Conservation (phyloP, 2,329 filamentous ascomycete genomes). For the Diaporthe citrichinensis region DNA sequence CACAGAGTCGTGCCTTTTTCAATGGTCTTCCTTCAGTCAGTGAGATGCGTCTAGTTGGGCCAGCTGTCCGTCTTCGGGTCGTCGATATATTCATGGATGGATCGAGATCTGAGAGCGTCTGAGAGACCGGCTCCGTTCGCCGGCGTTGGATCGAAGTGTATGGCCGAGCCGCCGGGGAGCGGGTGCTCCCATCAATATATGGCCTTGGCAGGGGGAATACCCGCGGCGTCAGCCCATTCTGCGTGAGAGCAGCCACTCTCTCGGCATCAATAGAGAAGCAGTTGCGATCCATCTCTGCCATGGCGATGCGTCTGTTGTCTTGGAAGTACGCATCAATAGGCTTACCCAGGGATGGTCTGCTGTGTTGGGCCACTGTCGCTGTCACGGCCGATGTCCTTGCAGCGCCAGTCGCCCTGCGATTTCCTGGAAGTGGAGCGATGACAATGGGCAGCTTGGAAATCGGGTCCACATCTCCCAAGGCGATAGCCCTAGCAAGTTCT, state of each 20-base stretch:
- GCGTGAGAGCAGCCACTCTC: constrained; percentile 62
- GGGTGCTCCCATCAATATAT: constrained; percentile 60
- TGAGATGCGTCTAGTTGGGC: constrained; percentile 44
- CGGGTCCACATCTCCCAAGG: constrained; percentile 86
- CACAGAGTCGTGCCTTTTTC: constrained; percentile 71
- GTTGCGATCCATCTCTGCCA: constrained; percentile 75
- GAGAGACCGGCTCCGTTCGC: constrained; percentile 66
- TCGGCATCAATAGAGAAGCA: constrained; percentile 69
- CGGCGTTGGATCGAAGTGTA: constrained; percentile 62
- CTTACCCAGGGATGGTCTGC: constrained; percentile 55
- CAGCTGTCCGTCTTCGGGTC: constrained; percentile 46
- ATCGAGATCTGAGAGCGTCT: constrained; percentile 52
- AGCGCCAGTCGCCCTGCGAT: constrained; percentile 55
- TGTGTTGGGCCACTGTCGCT: constrained; percentile 43
- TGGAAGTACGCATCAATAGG: constrained; percentile 71
- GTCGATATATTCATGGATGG: constrained; percentile 37
- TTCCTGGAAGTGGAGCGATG: constrained; percentile 57
- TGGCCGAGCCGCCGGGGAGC: constrained; percentile 45
- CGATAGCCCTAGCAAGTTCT: constrained; percentile 79
- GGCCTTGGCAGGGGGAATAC: constrained; percentile 72
- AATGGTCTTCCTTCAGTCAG: constrained; percentile 56
- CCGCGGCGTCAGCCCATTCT: constrained; percentile 65
- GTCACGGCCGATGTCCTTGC: constrained; percentile 46
- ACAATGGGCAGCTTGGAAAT: constrained; percentile 82
- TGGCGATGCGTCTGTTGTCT: constrained; percentile 64